Evolutionary conservation across 2,329 filamentous ascomycete species (phyloP), one percentile per base, ranked within the genome.

Genomic region (Ustilaginoidea virens): DNA sequence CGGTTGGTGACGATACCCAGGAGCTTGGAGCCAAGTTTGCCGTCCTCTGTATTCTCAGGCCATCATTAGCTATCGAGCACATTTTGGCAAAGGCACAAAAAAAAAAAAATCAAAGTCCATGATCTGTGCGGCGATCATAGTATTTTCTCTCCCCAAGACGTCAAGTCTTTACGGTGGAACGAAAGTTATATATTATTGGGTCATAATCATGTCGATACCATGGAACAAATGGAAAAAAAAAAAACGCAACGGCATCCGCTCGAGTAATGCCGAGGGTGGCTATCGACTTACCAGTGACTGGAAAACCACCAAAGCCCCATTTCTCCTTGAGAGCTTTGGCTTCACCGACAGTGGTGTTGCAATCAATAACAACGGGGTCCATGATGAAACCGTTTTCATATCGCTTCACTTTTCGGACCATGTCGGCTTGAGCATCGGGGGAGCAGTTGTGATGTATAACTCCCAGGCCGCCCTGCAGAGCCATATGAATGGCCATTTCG

Each of bases 391-490:
- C 90, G 63, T 98, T 98, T 65, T 98, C 90, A 58, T 85, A 98
- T 49, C 90, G 74, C 78, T 98, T 98, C 46, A 98, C 90, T 66
- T 94, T 96, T 57, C 83, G 74, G 42, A 98, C 82, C 90, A 98
- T 98, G 63, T 93, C 86, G 41, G 90, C 90, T 65, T 98, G 90
- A 32, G 82, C 81, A 17, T 96, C 83, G 17, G 86, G 72, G n/a
- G 86, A 90, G 70, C 90, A 98, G 67, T 98, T 98, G 72, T 98
- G 90, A 67, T 98, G 90, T 43, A 98, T 92, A 44, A 98, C 85
- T 61, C 90, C 82, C 12, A 92, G 66, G 47, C 82, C 82, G 45
- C 82, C 82, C 50, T 90, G 78, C 18, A 90, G 69, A 29, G 82
- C 82, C 69, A 92, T 93, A 62, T 94, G 82, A 46, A 98, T 96